Evolutionary conservation across 257 asterid species (phyloP).

Genomic region (Ilex aquifolium): DNA sequence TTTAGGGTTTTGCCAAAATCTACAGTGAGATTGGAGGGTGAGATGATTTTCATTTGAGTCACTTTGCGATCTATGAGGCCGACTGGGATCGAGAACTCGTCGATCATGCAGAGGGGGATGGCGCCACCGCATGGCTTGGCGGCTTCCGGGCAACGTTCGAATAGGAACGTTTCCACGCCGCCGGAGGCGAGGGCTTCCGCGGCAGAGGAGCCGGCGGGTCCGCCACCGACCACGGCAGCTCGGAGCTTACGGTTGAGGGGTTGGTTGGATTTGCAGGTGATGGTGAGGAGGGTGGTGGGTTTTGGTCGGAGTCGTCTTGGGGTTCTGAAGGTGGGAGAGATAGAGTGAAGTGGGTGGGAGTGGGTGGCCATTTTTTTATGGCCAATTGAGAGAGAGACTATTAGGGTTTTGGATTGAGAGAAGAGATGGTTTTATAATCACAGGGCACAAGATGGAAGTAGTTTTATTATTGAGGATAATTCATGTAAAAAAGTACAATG

Average conservation of each 20-base stretch:
- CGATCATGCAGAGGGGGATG: slow-evolving; percentile 84
- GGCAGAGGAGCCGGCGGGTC: slow-evolving; percentile 89
- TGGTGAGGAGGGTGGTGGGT: slow-evolving; percentile 17
- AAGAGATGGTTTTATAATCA: no score
- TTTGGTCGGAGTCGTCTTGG: slow-evolving; percentile 21
- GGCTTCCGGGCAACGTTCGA: slow-evolving; percentile 64
- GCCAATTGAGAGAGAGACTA: no score
- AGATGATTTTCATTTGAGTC: slow-evolving; percentile 65
- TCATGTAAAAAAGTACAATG: no score
- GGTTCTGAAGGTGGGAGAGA: slow-evolving; percentile 20
- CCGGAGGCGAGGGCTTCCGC: slow-evolving; percentile 76
- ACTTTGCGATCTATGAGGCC: slow-evolving; percentile 68
- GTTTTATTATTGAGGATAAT: no score
- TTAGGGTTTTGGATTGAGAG: no score
- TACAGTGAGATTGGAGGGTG: slow-evolving; percentile 72
- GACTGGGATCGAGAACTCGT: slow-evolving; percentile 64
- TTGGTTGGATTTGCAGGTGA: slow-evolving; percentile 11
- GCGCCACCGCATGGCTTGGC: slow-evolving; percentile 95
- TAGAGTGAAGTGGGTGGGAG: slow-evolving; percentile 31
- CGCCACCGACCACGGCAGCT: slow-evolving; percentile 83
- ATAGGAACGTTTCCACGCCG: slow-evolving; percentile 74
- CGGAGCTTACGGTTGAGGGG: slow-evolving; percentile 30
- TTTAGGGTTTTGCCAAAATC: slow-evolving; percentile 69
- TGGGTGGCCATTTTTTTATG: slow-evolving; percentile 41
- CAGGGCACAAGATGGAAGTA: no score